phyloP scores from a whole-genome alignment of 192 early-diverging fungal species.

The Mortierella antarctica region DNA sequence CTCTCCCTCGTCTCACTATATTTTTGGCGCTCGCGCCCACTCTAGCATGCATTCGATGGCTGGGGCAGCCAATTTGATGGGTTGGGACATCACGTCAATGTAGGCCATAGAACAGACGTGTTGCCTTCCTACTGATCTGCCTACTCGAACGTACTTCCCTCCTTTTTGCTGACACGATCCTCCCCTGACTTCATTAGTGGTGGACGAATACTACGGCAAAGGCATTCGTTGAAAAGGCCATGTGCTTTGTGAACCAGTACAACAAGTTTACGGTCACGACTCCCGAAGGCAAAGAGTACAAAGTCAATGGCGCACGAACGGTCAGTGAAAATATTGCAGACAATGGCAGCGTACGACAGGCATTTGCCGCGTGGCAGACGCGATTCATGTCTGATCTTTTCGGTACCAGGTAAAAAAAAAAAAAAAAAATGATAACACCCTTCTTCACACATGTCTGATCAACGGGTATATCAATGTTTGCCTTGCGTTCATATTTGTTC shows the following conservation, averaged over 20 bases:
- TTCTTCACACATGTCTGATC: background rate
- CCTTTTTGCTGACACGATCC: background rate
- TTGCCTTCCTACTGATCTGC: background rate
- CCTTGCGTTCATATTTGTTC: background rate
- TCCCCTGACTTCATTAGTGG: slow-evolving; percentile 53
- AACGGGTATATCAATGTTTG: background rate
- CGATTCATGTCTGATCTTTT: slow-evolving; percentile 31
- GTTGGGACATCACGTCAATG: slow-evolving; percentile 23
- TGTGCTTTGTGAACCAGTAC: slow-evolving; percentile 76
- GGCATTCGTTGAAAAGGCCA: slow-evolving; percentile 58
- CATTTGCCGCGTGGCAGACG: slow-evolving; percentile 20
- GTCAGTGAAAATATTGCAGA: slow-evolving; percentile 77
- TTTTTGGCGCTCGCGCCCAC: too few species aligned
- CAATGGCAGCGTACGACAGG: slow-evolving; percentile 66
- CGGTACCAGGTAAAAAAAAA: slow-evolving; percentile 4
- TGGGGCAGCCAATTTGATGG: slow-evolving; percentile 56
- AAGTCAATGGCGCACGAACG: slow-evolving; percentile 68
- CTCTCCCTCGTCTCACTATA: background rate
- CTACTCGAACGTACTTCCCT: background rate
- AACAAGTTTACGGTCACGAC: slow-evolving; percentile 59
- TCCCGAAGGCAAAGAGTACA: slow-evolving; percentile 40
- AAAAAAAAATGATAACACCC: background rate
- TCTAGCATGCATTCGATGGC: slow-evolving; percentile 64
- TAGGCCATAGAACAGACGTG: background rate
- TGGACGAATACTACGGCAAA: slow-evolving; percentile 65